These are phyloP conservation scores for Xenoacremonium recifei DNA, from an alignment of 2,329 filamentous ascomycete species.

Conservation along the genomic window DNA sequence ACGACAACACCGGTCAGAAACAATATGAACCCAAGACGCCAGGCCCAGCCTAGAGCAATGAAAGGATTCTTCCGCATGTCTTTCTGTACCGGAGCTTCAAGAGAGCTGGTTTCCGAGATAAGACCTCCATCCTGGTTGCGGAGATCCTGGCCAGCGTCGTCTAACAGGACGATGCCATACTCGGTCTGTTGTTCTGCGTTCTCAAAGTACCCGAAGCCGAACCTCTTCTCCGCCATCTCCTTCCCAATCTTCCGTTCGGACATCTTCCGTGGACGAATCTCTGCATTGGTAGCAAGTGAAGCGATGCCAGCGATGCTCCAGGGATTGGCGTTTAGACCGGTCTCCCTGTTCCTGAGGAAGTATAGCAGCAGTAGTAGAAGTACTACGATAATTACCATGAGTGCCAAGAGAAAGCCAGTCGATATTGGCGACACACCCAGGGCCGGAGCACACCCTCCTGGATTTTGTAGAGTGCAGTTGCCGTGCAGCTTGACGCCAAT, in stretches of 20 bases:
- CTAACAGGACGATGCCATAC: conserved; percentile 24
- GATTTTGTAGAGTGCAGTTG: conserved; percentile 17
- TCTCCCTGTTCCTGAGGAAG: conserved; percentile 21
- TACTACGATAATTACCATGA: conserved; percentile 16
- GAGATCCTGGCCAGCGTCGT: conserved; percentile 16
- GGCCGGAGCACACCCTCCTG: conserved; percentile 20
- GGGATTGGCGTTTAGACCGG: conserved; percentile 27
- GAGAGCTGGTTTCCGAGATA: conserved; percentile 17
- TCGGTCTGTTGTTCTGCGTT: conserved; percentile 18
- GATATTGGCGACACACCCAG: conserved; percentile 20
- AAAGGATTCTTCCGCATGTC: conserved; percentile 28
- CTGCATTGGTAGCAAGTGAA: conserved; percentile 22
- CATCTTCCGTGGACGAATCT: conserved; percentile 16
- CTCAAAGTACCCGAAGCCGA: conserved; percentile 24
- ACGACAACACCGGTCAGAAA: conserved; percentile 34
- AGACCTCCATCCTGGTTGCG: not conserved
- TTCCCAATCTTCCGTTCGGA: conserved; percentile 22
- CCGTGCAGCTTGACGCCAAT: conserved; percentile 26
- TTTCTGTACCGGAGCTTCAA: conserved; percentile 7
- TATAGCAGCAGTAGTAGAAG: conserved; percentile 18
- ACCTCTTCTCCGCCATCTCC: conserved; percentile 25
- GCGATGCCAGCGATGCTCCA: conserved; percentile 31
- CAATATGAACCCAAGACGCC: conserved; percentile 33
- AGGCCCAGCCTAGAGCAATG: conserved; percentile 33
- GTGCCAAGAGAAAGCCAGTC: conserved; percentile 16